Conservation (phyloP, 2,329 filamentous ascomycete species). For the Chaetomium sp. region DNA sequence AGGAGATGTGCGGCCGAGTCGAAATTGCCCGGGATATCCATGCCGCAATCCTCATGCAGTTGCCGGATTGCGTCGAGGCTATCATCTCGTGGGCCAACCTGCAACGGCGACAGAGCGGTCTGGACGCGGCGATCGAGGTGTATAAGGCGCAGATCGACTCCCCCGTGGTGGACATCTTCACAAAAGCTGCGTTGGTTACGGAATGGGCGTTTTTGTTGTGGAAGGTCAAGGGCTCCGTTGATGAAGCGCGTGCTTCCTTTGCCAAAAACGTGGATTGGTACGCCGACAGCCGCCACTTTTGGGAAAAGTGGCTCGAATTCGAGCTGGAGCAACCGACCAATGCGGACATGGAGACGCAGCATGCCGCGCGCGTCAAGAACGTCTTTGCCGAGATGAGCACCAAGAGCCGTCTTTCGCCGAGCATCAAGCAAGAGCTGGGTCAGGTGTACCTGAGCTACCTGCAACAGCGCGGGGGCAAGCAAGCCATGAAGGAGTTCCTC, state of each 20-base stretch:
- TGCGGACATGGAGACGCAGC: conserved; percentile 62
- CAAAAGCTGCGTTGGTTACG: conserved; percentile 83
- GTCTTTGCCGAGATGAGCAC: conserved; percentile 75
- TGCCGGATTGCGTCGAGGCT: conserved; percentile 84
- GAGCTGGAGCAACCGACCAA: conserved; percentile 81
- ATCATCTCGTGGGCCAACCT: conserved; percentile 87
- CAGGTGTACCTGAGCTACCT: conserved; percentile 81
- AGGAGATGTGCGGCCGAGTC: conserved; percentile 77
- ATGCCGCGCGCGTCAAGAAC: conserved; percentile 75
- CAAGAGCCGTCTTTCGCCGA: conserved; percentile 69
- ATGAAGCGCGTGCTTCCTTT: conserved; percentile 83
- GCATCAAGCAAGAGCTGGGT: conserved; percentile 73
- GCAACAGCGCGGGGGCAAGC: conserved; percentile 77
- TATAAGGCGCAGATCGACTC: conserved; percentile 81
- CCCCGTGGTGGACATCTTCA: conserved; percentile 69
- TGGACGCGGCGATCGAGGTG: conserved; percentile 81
- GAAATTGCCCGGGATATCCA: conserved; percentile 85
- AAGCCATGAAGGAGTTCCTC: conserved; percentile 85
- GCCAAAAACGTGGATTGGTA: conserved; percentile 81
- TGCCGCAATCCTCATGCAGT: conserved; percentile 70
- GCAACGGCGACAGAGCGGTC: conserved; percentile 77
- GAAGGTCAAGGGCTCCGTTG: conserved; percentile 79
- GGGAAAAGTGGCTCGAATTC: conserved; percentile 85
- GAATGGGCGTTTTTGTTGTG: conserved; percentile 87
- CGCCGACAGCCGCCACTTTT: conserved; percentile 83